Conservation (phyloP, 2,329 filamentous ascomycete species). For the Neopestalotiopsis clavispora region DNA sequence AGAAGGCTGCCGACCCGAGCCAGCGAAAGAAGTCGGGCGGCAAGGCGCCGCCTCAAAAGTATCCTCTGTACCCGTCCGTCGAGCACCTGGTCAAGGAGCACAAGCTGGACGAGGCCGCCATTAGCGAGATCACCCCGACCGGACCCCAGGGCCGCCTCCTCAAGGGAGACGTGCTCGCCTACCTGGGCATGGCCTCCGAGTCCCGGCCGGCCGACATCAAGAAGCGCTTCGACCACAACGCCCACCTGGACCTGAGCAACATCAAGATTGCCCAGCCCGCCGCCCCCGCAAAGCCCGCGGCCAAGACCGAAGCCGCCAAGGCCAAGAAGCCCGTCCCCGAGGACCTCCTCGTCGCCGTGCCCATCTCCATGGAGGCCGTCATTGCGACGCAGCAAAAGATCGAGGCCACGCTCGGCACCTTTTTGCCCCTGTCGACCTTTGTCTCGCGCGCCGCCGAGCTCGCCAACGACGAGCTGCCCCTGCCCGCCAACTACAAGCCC, state of each 20-base stretch:
- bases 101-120: constrained; percentile 74
- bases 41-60: constrained; percentile 67
- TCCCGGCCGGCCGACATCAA: constrained; percentile 75
- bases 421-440: constrained; percentile 84
- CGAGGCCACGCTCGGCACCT: constrained; percentile 76
- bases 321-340: constrained; percentile 48
- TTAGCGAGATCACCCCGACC: constrained; percentile 82
- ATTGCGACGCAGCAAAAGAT: constrained; percentile 82
- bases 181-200: constrained; percentile 77
- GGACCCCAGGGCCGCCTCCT: constrained; percentile 87
- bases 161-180: constrained; percentile 94
- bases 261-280: constrained; percentile 75
- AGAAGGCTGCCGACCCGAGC: constrained; percentile 35
- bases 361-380: constrained; percentile 80
- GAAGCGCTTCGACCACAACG: constrained; percentile 72
- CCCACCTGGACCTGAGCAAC: constrained; percentile 91
- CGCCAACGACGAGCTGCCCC: constrained; percentile 85
- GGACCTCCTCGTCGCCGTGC: constrained; percentile 67
- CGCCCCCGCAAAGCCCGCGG: constrained; percentile 36
- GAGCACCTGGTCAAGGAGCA: constrained; percentile 80
- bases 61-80: constrained; percentile 83
- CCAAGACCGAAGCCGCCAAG: constrained; percentile 36
- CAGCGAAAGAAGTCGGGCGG: constrained; percentile 42
- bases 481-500: constrained; percentile 65
- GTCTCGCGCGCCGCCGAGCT: constrained; percentile 82